Conservation (phyloP, 1,284 basidiomycete species). For the Schizopora paradoxa region DNA sequence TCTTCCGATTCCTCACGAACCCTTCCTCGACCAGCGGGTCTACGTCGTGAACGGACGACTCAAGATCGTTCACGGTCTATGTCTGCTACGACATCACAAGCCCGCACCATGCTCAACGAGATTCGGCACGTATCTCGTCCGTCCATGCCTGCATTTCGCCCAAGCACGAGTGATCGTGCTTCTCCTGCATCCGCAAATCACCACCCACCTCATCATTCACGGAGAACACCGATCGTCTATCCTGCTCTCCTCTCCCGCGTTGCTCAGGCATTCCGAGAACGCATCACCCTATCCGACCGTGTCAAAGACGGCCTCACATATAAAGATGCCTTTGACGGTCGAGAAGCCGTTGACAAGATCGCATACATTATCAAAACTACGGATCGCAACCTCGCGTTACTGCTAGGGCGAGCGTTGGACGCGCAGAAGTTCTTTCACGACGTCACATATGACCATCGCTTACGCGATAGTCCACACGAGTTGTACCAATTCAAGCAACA, state of each 20-base stretch:
- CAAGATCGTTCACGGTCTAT: conserved; percentile 74
- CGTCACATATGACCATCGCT: conserved; percentile 95
- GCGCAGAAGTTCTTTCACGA: conserved; percentile 99
- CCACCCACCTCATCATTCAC: conserved; percentile 33
- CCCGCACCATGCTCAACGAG: conserved; percentile 28
- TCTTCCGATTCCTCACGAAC: conserved; percentile 54
- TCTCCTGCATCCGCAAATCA: conserved; percentile 23
- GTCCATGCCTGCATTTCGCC: conserved; percentile 32
- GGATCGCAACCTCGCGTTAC: conserved; percentile 90
- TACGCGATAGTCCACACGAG: conserved; percentile 86
- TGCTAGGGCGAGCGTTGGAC: conserved; percentile 92
- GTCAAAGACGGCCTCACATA: conserved; percentile 95
- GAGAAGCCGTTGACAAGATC: conserved; percentile 94
- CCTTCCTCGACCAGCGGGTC: conserved; percentile 35
- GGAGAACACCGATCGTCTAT: conserved; percentile 78
- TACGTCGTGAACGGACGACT: conserved; percentile 48
- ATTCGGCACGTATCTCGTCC: conserved; percentile 33
- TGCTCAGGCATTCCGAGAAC: conserved; percentile 86
- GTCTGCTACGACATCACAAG: conserved; percentile 46
- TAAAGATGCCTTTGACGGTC: conserved; percentile 93
- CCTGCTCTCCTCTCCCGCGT: conserved; percentile 93
- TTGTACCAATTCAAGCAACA: conserved; percentile 88
- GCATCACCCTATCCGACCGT: conserved; percentile 73
- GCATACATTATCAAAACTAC: conserved; percentile 98
- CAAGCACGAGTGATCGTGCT: conserved; percentile 44